A percentile compares a stretch with the other conserved stretches of the same genome.
These are phyloP conservation scores for Linum usitatissimum DNA, from an alignment of 345 rosid genomes.

Conservation along the genomic window DNA sequence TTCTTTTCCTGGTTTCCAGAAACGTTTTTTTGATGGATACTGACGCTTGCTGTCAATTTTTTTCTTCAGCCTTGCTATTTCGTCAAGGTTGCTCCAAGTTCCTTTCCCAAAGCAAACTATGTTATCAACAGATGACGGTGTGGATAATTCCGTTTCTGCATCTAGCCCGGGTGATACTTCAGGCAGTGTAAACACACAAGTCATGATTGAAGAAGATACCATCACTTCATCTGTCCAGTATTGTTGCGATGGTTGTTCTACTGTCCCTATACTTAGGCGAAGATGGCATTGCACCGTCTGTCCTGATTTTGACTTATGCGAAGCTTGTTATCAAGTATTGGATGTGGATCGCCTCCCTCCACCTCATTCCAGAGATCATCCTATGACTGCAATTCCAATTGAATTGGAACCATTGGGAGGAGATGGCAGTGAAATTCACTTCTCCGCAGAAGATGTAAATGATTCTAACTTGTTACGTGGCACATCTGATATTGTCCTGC, in stretches of 20 bases:
- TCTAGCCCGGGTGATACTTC: slow-evolving; percentile 47
- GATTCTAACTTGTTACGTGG: slow-evolving; percentile 45
- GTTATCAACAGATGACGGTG: slow-evolving; percentile 72
- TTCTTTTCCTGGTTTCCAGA: slow-evolving; percentile 10
- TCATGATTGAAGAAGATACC: slow-evolving; percentile 93
- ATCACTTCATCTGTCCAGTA: slow-evolving; percentile 92
- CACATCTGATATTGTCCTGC: slow-evolving; percentile 33
- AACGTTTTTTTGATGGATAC: slow-evolving; percentile 6
- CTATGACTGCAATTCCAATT: slow-evolving; percentile 89
- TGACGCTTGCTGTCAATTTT: slow-evolving; percentile 15
- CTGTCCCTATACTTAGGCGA: slow-evolving; percentile 84
- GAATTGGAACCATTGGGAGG: slow-evolving; percentile 85
- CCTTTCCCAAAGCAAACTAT: slow-evolving; percentile 97
- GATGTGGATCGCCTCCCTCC: slow-evolving; percentile 78
- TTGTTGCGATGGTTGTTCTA: slow-evolving; percentile 97
- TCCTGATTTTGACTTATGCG: slow-evolving; percentile 97
- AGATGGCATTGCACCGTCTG: slow-evolving; percentile 99
- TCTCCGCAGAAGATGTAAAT: slow-evolving; percentile 58
- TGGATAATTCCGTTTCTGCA: slow-evolving; percentile 45
- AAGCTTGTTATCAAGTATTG: slow-evolving; percentile 82
- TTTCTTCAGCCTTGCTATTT: slow-evolving; percentile 79
- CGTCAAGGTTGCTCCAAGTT: slow-evolving; percentile 96
- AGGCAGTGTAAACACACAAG: slow-evolving; percentile 50
- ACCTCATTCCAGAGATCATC: slow-evolving; percentile 93
- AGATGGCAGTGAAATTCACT: slow-evolving; percentile 70